Conservation (phyloP, 768 basidiomycete species). For the Boletus speciosus region DNA sequence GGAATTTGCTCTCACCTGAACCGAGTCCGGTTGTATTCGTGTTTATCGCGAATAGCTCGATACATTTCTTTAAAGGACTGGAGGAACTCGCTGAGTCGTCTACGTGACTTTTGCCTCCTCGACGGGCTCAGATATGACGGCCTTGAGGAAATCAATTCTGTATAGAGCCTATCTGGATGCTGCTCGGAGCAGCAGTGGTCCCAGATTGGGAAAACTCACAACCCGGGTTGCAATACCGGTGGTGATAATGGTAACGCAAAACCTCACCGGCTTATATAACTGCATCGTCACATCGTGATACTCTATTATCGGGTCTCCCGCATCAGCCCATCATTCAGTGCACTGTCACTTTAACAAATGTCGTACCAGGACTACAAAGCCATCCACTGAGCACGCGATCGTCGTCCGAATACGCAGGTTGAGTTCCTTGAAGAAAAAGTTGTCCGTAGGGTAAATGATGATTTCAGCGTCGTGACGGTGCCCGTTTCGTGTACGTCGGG, state of each 20-base stretch:
- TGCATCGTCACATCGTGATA: too few relatives aligned
- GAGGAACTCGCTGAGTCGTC: neutral
- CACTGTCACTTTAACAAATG: too few relatives aligned
- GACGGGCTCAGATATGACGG: neutral
- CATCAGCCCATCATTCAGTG: neutral
- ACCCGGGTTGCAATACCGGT: neutral
- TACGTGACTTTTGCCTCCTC: neutral
- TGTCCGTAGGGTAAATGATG: too few relatives aligned
- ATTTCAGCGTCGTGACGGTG: too few relatives aligned
- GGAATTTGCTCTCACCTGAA: neutral
- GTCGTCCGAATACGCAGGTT: neutral
- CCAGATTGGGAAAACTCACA: neutral
- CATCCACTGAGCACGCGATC: neutral
- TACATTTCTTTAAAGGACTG: neutral
- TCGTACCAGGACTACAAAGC: neutral
- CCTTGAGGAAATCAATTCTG: neutral
- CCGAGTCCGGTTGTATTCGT: neutral
- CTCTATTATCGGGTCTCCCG: too few relatives aligned
- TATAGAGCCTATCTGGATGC: too few relatives aligned
- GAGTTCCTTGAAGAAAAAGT: neutral
- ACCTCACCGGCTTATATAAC: too few relatives aligned
- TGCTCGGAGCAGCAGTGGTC: neutral
- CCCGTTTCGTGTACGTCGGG: too few relatives aligned
- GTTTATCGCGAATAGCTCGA: neutral
- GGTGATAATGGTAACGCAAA: too few relatives aligned